Base-by-base conservation (phyloP, 202 grass and related monocot species). In the Musa balbisiana region DNA sequence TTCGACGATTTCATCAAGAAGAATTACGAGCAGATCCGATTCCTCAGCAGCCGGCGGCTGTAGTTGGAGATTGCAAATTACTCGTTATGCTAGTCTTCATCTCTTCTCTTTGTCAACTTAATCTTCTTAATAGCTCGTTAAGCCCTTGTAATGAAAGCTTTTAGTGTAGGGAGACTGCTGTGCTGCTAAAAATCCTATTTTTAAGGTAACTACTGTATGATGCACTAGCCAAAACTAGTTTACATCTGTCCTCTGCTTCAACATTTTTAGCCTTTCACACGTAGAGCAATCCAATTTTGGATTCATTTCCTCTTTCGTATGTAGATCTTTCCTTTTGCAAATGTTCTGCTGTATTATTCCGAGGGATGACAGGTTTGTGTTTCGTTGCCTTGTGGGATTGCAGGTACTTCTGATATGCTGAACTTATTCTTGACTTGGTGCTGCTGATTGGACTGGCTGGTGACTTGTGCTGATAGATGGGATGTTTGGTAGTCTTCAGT, bases 1-100 rank as follows among this genome's bases (percentile, higher is more conserved):
- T 88, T 90, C 8, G 92, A 96, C 51, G 92, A 96, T 52, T 96
- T 96, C 73, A 43, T 43, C 33, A 43, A 43, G 33, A 43, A 43
- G 33, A 43, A 43, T 43, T 43, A 43, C 33, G 33, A 90, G 76
- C 76, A 84, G 82, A 84, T 84, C 58, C 64, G 73, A 43, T 73
- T 82, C 17, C 73, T 76, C 72, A 70, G 62, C 72, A 82, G 25
- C 8, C 64, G 27, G 67, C 23, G 12, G 21, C 33, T 0, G 72
- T 22, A 26, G 51, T 56, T 19, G 24, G 53, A 58, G 14, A 58
- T 73, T 15, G 14, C 17, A 55, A 56, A 43, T 43, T 43, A 43
- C 33, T 0, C 33, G 33, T 6, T 8, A 43, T 6, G 33, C 33
- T 43, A 43, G 49, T 69, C 55, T 14, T 26, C 56, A 58, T 43